phyloP scores from a whole-genome alignment of 345 rosid species.

The Rhodamnia rubescens region DNA sequence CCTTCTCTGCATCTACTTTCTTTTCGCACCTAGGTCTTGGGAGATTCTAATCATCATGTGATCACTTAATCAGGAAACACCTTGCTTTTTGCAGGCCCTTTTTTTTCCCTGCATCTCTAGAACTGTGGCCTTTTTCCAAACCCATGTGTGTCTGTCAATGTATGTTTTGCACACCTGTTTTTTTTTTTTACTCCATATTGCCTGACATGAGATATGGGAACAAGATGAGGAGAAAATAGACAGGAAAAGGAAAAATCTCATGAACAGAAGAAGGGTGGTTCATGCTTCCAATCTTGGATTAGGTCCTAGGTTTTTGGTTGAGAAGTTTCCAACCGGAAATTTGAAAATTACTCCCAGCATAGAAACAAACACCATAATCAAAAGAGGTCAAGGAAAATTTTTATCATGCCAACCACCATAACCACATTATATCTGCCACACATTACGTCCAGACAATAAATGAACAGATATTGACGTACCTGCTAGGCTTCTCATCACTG shows the following conservation, averaged over 20 bases:
- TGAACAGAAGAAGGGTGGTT: background rate
- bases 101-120: background rate
- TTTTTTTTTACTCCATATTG: background rate
- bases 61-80: background rate
- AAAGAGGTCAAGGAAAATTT: background rate
- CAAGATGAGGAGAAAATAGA: background rate
- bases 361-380: background rate
- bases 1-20: background rate
- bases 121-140: background rate
- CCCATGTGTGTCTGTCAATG: background rate
- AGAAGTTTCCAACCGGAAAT: background rate
- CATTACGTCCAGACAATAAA: background rate
- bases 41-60: background rate
- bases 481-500: constrained; percentile 89
- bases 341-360: background rate
- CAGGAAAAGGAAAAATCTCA: background rate
- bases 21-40: background rate
- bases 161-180: background rate
- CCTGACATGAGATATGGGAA: background rate
- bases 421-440: background rate
- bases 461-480: constrained; percentile 31
- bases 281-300: background rate
- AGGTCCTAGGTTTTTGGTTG: background rate
- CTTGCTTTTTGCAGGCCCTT: background rate
- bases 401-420: background rate